phyloP scores from a whole-genome alignment of 306 rosid genomes.

The Ormosia semicastrata region DNA sequence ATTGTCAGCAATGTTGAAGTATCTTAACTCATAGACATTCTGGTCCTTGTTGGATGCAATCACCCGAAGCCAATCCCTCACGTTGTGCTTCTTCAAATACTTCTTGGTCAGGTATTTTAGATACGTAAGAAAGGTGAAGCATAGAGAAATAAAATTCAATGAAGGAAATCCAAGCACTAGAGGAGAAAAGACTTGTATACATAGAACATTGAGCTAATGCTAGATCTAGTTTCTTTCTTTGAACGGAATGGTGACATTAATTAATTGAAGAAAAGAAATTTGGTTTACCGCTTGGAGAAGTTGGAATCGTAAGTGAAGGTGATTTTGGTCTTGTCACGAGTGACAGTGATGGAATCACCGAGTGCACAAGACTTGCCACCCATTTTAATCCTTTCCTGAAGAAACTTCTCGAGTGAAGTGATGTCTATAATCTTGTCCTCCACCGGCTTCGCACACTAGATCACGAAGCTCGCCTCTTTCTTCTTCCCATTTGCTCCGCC shows the following conservation, averaged over 20 bases:
- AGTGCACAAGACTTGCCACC: no score
- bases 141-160: not conserved
- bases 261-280: not conserved
- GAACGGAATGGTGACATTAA: not conserved
- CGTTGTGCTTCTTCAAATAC: conserved; percentile 81
- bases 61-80: conserved; percentile 76
- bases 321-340: no score
- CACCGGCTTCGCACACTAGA: conserved; percentile 29
- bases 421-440: no score
- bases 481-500: conserved; percentile 63
- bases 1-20: conserved; percentile 72
- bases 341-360: no score
- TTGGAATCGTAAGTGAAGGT: conserved; percentile 27
- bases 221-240: not conserved
- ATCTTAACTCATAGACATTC: conserved; percentile 63
- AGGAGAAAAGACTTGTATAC: no score
- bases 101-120: conserved; percentile 68
- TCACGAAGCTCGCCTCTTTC: conserved; percentile 66
- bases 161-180: not conserved
- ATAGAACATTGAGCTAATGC: not conserved
- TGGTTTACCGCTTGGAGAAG: conserved; percentile 63
- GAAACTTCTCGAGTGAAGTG: no score
- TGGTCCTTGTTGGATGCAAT: conserved; percentile 71
- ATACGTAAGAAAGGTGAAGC: conserved; percentile 37
- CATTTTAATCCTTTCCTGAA: no score